Conservation (phyloP, 2,329 filamentous ascomycete species). For the Pestalotiopsis sp. region DNA sequence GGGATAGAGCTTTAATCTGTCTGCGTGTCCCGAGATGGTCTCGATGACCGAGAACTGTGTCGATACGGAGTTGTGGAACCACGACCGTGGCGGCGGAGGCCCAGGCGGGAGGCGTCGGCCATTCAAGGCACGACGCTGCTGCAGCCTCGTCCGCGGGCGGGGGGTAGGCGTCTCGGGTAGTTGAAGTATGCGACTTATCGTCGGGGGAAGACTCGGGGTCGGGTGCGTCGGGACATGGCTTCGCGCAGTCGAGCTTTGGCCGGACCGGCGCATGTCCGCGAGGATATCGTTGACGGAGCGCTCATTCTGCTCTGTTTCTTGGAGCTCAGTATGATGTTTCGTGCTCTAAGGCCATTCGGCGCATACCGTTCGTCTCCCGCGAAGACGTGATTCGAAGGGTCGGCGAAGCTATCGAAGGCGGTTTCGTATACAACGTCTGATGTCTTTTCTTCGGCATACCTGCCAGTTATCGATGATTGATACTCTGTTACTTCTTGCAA, state of each 20-base stretch:
- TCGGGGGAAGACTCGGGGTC: conserved; percentile 59
- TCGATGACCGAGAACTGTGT: conserved; percentile 14
- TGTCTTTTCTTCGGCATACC: conserved; percentile 68
- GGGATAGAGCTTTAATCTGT: conserved; percentile 21
- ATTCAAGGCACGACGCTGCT: conserved; percentile 44
- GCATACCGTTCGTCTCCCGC: conserved; percentile 26
- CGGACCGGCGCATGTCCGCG: conserved; percentile 55
- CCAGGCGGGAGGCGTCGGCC: conserved; percentile 59
- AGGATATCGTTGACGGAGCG: conserved; percentile 63
- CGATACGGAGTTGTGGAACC: conserved; percentile 42
- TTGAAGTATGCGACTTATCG: conserved; percentile 60
- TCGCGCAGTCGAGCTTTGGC: conserved; percentile 30
- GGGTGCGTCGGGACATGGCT: conserved; percentile 31
- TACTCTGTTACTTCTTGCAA: not conserved
- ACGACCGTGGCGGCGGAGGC: conserved; percentile 61
- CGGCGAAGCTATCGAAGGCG: conserved; percentile 55
- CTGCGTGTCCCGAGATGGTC: too few relatives aligned
- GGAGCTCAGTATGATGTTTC: not conserved
- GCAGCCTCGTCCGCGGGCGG: conserved; percentile 47
- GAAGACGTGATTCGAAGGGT: conserved; percentile 44
- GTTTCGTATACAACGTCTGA: conserved; percentile 58
- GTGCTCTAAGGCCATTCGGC: not conserved
- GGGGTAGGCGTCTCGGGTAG: conserved; percentile 60
- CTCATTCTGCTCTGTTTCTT: conserved; percentile 32
- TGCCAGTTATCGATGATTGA: conserved; percentile 4